Conservation (phyloP, 371 early-diverging fungal species). For the Mortierella sp. region DNA sequence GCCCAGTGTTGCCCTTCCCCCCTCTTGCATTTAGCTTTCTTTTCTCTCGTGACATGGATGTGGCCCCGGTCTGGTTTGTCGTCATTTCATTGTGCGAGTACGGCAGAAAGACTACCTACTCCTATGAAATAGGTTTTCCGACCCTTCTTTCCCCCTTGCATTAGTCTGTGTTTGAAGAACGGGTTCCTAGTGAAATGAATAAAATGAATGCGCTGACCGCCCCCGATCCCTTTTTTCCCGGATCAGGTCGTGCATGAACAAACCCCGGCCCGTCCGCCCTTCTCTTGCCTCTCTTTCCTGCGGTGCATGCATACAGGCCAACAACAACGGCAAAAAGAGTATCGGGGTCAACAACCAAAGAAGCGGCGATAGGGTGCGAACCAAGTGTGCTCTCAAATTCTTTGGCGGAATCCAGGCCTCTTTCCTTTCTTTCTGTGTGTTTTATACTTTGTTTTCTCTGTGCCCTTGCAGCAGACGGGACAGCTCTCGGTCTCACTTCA, state of each 20-base stretch:
- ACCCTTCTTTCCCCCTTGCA: background rate
- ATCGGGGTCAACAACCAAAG: background rate
- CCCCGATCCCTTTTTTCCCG: background rate
- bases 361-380: background rate
- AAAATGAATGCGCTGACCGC: background rate
- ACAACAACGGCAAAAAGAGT: background rate
- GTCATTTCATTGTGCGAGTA: background rate
- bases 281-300: background rate
- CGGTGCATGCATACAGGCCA: background rate
- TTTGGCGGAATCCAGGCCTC: background rate
- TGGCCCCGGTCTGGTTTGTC: background rate
- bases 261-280: background rate
- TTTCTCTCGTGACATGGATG: constrained; percentile 3
- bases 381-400: background rate
- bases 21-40: background rate
- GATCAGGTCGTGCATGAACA: background rate
- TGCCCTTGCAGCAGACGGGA: constrained; percentile 2
- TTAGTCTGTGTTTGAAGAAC: background rate
- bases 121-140: background rate
- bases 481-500: constrained; percentile 2
- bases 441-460: background rate
- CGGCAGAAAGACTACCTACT: constrained; percentile 9
- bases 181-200: background rate
- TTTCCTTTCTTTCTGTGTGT: background rate
- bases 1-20: too few relatives aligned